Base-by-base conservation (phyloP, 2,329 filamentous ascomycete genomes). In the Nannizziopsis arthrosporioides region DNA sequence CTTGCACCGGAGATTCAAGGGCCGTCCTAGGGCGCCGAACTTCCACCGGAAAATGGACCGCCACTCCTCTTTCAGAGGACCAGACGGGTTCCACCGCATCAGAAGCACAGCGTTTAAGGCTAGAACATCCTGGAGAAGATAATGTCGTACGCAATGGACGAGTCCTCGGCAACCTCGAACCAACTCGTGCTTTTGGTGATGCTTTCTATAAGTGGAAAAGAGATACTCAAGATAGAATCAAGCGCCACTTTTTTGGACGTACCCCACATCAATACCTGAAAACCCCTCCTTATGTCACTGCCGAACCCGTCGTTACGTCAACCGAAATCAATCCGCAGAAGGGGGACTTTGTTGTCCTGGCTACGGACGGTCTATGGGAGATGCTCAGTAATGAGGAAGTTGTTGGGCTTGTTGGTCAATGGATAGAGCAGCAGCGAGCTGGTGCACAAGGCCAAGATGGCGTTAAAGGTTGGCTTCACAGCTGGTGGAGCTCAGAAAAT, bases 331-430 rank as follows among this genome's bases (percentile, higher is more conserved):
- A 90, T 57, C 92, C 92, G 1, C 79, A 86, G 47, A 85, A 85
- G 53, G 89, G 90, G 40, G 92, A 98, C 63, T 98, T 98, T 59
- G 74, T 98, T 10, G 90, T 98, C 53, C 82, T 98, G 74, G 92
- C 92, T 17, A 95, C 92, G 0, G 92, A 98, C 62, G 92, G 92
- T 3, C 75, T 98, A 0, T 98, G 92, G 92, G 92, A 98, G 68
- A 96, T 96, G 92, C 75, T 98, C 53, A 95, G 87, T 42, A 98
- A 96, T 59, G 92, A 98, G 63, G 92, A 98, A 70, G 92, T 95
- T 1, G 85, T 98, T 44, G 92, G 92, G 0, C 78, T 98, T 2
- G 92, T 98, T 3, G 93, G 90, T 12, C 87, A 94, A 65, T 98
- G 92, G 92, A 80, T 98, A 42, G 92, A 98, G 64, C 80, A 78